Evolutionary conservation across 1,284 basidiomycete genomes (phyloP).

Genomic region (Nidula niveotomentosa): DNA sequence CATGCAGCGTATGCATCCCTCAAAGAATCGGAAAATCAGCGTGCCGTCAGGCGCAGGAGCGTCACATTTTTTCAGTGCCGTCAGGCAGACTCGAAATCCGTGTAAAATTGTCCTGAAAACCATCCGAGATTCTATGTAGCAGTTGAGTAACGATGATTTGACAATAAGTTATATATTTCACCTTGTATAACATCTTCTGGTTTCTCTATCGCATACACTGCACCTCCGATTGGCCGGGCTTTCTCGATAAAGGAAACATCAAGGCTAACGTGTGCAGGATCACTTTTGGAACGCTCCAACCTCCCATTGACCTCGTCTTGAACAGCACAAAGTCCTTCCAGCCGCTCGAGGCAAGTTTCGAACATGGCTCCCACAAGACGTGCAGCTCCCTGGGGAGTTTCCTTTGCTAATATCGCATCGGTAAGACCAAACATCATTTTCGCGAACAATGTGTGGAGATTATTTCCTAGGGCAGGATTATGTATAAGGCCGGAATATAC

Average conservation of each 20-base stretch:
- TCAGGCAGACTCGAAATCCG: constrained; percentile 85
- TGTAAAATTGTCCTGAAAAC: constrained; percentile 91
- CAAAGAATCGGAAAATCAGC: constrained; percentile 86
- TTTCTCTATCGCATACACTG: constrained; percentile 75
- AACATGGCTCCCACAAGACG: constrained; percentile 76
- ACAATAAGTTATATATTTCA: constrained; percentile 19
- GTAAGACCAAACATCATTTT: constrained; percentile 93
- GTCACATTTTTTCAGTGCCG: constrained; percentile 79
- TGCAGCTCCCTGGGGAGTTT: constrained; percentile 65
- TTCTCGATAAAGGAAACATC: constrained; percentile 73
- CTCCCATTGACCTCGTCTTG: constrained; percentile 56
- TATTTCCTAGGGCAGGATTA: constrained; percentile 81
- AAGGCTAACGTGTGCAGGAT: constrained; percentile 31
- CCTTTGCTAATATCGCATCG: constrained; percentile 81
- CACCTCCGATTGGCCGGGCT: constrained; percentile 73
- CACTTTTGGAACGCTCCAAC: constrained; percentile 48
- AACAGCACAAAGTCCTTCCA: constrained; percentile 78
- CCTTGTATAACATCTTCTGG: constrained; percentile 75
- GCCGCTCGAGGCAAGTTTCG: constrained; percentile 84
- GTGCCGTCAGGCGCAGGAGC: constrained; percentile 85
- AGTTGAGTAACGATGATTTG: no score
- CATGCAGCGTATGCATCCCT: constrained; percentile 84
- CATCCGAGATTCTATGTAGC: constrained; percentile 71
- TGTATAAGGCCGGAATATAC: constrained; percentile 91
- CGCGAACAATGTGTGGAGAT: constrained; percentile 89